Percentiles rank a stretch among this genome's conserved stretches.
Evolutionary conservation across 2,329 filamentous ascomycete species (phyloP).

Genomic region (Ophiostoma sp.): DNA sequence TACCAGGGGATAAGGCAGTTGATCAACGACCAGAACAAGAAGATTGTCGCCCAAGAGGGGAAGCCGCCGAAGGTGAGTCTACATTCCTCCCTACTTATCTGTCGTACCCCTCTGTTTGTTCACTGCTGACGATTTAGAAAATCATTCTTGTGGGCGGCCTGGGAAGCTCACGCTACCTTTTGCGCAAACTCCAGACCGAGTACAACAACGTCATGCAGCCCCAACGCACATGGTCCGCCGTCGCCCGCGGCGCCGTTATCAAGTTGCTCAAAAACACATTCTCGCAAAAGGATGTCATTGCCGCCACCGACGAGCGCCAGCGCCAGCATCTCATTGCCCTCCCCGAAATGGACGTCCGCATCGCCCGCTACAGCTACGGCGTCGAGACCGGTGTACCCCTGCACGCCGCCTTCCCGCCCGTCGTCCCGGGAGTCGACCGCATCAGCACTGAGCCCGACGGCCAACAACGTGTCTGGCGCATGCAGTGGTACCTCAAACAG

Average conservation of each 20-base stretch:
- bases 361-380: conserved; percentile 27
- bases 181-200: conserved; percentile 39
- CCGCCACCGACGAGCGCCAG: conserved; percentile 15
- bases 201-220: conserved; percentile 50
- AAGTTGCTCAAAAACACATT: conserved; percentile 35
- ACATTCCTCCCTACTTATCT: no score
- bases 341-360: conserved; percentile 19
- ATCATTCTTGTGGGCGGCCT: conserved; percentile 53
- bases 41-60: conserved; percentile 11
- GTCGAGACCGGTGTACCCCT: conserved; percentile 23
- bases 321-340: conserved; percentile 1
- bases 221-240: conserved; percentile 50
- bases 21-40: conserved; percentile 31
- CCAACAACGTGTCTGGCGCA: conserved; percentile 25
- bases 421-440: neutral
- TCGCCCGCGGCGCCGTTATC: conserved; percentile 54
- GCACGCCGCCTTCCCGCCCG: conserved; percentile 6
- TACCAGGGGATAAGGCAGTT: conserved; percentile 47
- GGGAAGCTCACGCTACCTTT: conserved; percentile 48
- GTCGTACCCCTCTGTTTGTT: no score
- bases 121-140: no score
- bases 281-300: neutral
- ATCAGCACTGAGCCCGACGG: conserved; percentile 16
- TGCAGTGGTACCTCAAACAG: conserved; percentile 26
- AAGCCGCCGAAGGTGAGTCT: conserved; percentile 27